These are phyloP conservation scores for Tolypocladium capitatum DNA, from an alignment of 2,329 filamentous ascomycete genomes.

Conservation along the genomic window DNA sequence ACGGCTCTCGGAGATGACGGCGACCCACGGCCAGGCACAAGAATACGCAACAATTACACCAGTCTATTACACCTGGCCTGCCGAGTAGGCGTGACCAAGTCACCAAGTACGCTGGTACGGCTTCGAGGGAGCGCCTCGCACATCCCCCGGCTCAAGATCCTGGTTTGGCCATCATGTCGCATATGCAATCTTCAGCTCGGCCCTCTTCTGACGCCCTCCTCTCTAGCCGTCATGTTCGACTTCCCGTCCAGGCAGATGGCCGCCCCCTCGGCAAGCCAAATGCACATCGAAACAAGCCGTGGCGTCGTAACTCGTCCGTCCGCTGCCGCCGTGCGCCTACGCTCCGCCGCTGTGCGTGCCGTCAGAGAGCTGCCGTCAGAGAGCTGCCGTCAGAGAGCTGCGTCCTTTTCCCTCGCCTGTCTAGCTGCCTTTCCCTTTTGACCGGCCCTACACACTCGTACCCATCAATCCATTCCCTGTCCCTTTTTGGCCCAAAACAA, in stretches of 20 bases:
- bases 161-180: not conserved
- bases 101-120: not conserved
- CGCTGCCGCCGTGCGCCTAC: conserved; percentile 1
- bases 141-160: no score
- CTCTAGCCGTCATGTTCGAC: not conserved
- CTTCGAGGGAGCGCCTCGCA: not conserved
- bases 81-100: no score
- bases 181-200: not conserved
- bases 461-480: no score
- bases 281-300: not conserved
- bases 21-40: no score
- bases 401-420: not conserved
- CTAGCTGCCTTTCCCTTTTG: not conserved
- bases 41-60: no score
- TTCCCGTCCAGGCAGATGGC: not conserved
- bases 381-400: no score
- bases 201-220: not conserved
- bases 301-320: not conserved
- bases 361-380: not conserved
- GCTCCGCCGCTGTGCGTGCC: conserved; percentile 3
- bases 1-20: no score
- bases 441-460: not conserved
- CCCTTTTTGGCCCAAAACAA: not conserved
- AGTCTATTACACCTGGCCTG: not conserved
- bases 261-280: not conserved